Percentiles rank a stretch among this genome's conserved stretches.
Conservation (phyloP, 2,329 filamentous ascomycete species). For the Exophiala spinifera region DNA sequence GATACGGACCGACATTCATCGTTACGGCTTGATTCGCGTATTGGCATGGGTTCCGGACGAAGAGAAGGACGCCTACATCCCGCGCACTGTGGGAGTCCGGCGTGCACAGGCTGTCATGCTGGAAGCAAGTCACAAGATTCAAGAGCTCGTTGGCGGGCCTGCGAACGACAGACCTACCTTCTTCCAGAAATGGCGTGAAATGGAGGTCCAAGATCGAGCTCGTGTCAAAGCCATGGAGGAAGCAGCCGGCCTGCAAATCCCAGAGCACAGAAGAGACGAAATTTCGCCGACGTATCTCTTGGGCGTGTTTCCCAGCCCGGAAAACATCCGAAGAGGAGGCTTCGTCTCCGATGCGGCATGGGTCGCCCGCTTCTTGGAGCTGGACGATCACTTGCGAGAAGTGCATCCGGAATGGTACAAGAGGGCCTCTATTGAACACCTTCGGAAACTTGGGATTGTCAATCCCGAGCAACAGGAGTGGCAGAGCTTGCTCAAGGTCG, state of each 20-base stretch:
- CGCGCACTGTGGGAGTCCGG: conserved; percentile 56
- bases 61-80: conserved; percentile 59
- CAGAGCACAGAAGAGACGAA: conserved; percentile 1
- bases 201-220: conserved; percentile 15
- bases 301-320: conserved; percentile 10
- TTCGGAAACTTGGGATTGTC: not conserved
- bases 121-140: conserved; percentile 20
- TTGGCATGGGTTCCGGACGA: conserved; percentile 67
- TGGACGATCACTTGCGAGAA: conserved; percentile 13
- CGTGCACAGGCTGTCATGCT: conserved; percentile 29
- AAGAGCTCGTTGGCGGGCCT: conserved; percentile 20
- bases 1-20: conserved; percentile 60
- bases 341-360: conserved; percentile 17
- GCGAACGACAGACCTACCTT: conserved; percentile 3
- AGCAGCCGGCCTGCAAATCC: not conserved
- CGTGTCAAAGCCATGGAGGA: conserved; percentile 6
- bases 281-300: conserved; percentile 12
- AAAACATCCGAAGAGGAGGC: conserved; percentile 3
- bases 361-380: conserved; percentile 10
- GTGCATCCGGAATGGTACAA: conserved; percentile 12
- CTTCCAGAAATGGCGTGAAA: conserved; percentile 13
- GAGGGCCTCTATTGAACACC: not conserved
- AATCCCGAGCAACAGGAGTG: conserved; percentile 15
- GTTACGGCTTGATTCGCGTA: conserved; percentile 75
- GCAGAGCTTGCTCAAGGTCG: conserved; percentile 5